Evolutionary conservation across 2,329 filamentous ascomycete genomes (phyloP), one percentile per base, ranked within the genome.

Genomic region (Cytospora piceae): DNA sequence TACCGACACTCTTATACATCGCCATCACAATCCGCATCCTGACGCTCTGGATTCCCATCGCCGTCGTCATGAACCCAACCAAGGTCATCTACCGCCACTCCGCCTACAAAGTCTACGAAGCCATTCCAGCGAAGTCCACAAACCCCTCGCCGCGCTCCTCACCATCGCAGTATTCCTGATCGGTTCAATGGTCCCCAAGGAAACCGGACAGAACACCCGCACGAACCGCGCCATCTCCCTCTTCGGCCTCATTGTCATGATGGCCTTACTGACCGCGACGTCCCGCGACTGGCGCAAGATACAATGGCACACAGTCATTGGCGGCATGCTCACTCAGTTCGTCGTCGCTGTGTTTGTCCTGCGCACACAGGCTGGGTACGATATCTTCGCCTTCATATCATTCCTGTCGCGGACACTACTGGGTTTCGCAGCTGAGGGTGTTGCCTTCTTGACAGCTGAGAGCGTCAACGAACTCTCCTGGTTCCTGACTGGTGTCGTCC

Each of bases 341-440:
- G 83, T 97, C 74, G 85, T 97, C 69, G 93, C 92, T 4, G 83
- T 97, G 15, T 97, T 97, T 72, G 94, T 97, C 57, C 82, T 97
- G 71, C 87, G 93, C 57, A 95, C 93, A 3, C 78, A 83, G 49
- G 91, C 87, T 49, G 94, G 93, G 66, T 96, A 87, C 79, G 91
- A 96, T 78, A 96, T 97, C 74, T 97, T 97, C 85, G 87, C 87
- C 76, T 97, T 96, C 80, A 86, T 97, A 72, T 93, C 92, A 4
- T 82, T 82, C 61, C 85, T 94, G 12, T 92, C 93, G 2, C 86
- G 87, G 32, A 83, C 87, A 68, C 82, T 97, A 32, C 84, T 97
- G 6, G 86, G 89, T 31, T 97, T 93, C 72, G 91, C 94, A 29
- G 80, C 81, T 22, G 76, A 92, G 37, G 94, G 94, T 75, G 86